Evolutionary conservation across 2,329 filamentous ascomycete genomes (phyloP).

Genomic region (Arthrobotrys iridis): DNA sequence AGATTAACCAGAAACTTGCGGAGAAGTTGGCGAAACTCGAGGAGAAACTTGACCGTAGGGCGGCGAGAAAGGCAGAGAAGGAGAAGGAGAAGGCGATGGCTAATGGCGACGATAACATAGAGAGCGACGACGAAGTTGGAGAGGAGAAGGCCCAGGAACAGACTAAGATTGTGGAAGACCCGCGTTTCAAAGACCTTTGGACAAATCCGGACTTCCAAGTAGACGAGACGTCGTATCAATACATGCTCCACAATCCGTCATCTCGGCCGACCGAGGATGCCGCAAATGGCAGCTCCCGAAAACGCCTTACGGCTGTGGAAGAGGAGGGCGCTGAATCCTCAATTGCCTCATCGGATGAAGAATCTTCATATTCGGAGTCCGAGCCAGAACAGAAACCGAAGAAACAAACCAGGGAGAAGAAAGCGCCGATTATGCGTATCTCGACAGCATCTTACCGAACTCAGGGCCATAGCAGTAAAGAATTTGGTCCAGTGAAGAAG

Average conservation of each 20-base stretch:
- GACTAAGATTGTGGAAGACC: slow-evolving; percentile 74
- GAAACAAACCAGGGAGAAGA: slow-evolving; percentile 53
- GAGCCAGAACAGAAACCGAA: slow-evolving; percentile 59
- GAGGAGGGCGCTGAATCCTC: slow-evolving; percentile 65
- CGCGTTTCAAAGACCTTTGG: slow-evolving; percentile 87
- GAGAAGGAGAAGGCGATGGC: slow-evolving; percentile 67
- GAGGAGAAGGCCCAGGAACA: slow-evolving; percentile 64
- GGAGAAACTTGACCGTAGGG: slow-evolving; percentile 72
- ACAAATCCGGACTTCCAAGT: slow-evolving; percentile 92
- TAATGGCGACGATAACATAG: slow-evolving; percentile 67
- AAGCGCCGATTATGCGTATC: slow-evolving; percentile 69
- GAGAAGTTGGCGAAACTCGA: slow-evolving; percentile 71
- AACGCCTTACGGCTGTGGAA: slow-evolving; percentile 66
- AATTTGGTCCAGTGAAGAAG: slow-evolving; percentile 59
- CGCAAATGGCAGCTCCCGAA: slow-evolving; percentile 60
- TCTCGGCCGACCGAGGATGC: slow-evolving; percentile 64
- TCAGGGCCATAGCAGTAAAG: slow-evolving; percentile 61
- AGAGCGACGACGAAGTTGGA: slow-evolving; percentile 62
- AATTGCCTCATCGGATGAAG: slow-evolving; percentile 57
- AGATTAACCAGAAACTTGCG: slow-evolving; percentile 80
- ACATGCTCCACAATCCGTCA: slow-evolving; percentile 87
- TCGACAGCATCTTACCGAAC: slow-evolving; percentile 74
- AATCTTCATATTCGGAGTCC: slow-evolving; percentile 60
- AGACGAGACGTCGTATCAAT: slow-evolving; percentile 88
- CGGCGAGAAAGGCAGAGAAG: slow-evolving; percentile 61